Evolutionary conservation across 2,329 filamentous ascomycete genomes (phyloP), one percentile per base, ranked within the genome.

Genomic region (Elsinoe arachidis): DNA sequence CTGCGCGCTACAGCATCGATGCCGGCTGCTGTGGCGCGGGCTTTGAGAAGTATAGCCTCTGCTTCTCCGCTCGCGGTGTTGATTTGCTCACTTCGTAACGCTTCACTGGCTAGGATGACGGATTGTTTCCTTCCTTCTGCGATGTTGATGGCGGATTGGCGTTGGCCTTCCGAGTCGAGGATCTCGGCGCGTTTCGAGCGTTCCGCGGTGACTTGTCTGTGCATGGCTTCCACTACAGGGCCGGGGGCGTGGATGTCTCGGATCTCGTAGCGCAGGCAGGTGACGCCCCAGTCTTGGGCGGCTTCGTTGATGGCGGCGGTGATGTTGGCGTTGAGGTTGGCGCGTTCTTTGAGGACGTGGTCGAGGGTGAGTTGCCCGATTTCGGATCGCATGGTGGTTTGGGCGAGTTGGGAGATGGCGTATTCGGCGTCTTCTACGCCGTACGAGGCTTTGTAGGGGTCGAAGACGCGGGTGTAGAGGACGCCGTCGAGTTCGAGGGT

Each of bases 251-350:
- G 93, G 67, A 99, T 99, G 73, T 99, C 93, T 64, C 93, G 82
- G 70, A 99, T 99, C 74, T 99, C 93, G 77, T 99, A 99, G 59
- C 93, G 87, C 61, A 99, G 80, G 70, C 93, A 99, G 34, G 90
- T 89, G 17, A 99, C 90, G 59, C 93, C 93, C 93, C 93, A 99
- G 56, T 92, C 92, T 67, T 95, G 87, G 3, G 93, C 92, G 1
- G 93, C 93, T 72, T 97, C 92, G 72, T 99, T 99, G 80, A 99
- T 97, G 43, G 93, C 92, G 58, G 89, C 86, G n/a, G 93, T 97
- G 70, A 99, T 99, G 76, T 99, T 97, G 63, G 84, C 90, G 78
- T 99, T 99, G 64, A 99, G 85, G 17, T 90, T 89, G 2, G 91
- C 90, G 62, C 93, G 90, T 79, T 99, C 93, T 72, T 97, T 97